Evolutionary conservation across 2,329 filamentous ascomycete genomes (phyloP).

Genomic region (Chaetomiaceae sp.): DNA sequence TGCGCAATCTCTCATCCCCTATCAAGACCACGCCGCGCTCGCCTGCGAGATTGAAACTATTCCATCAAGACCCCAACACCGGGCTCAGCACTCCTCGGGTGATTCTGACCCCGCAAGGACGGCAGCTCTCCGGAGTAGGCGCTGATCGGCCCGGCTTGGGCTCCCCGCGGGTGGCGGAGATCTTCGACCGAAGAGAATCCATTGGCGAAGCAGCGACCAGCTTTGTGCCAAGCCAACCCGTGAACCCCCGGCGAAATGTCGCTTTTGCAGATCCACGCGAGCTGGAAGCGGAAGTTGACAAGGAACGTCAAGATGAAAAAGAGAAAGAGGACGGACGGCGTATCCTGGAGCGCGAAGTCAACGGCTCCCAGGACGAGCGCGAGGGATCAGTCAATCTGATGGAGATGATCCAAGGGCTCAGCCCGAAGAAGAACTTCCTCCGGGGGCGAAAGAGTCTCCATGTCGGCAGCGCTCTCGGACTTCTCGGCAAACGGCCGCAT

Average conservation of each 20-base stretch:
- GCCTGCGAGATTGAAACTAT: slow-evolving; percentile 37
- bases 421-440: slow-evolving; percentile 65
- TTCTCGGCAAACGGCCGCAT: slow-evolving; percentile 68
- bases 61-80: slow-evolving; percentile 49
- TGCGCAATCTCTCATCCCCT: slow-evolving; percentile 20
- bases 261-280: slow-evolving; percentile 61
- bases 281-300: slow-evolving; percentile 59
- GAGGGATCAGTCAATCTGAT: slow-evolving; percentile 64
- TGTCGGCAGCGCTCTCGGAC: slow-evolving; percentile 66
- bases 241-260: slow-evolving; percentile 41
- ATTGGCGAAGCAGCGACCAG: slow-evolving; percentile 61
- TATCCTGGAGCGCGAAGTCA: slow-evolving; percentile 49
- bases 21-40: slow-evolving; percentile 31
- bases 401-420: slow-evolving; percentile 73
- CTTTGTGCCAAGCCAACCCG: slow-evolving; percentile 53
- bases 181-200: slow-evolving; percentile 66
- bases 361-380: slow-evolving; percentile 47
- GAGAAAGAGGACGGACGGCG: slow-evolving; percentile 55
- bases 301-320: slow-evolving; percentile 56
- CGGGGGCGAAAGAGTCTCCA: slow-evolving; percentile 71
- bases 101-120: slow-evolving; percentile 55
- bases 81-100: slow-evolving; percentile 59
- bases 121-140: slow-evolving; percentile 62
- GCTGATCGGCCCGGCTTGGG: slow-evolving; percentile 67
- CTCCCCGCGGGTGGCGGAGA: slow-evolving; percentile 66